Evolutionary conservation across 2,329 filamentous ascomycete species (phyloP).

Genomic region (Ceratocystis cubensis): DNA sequence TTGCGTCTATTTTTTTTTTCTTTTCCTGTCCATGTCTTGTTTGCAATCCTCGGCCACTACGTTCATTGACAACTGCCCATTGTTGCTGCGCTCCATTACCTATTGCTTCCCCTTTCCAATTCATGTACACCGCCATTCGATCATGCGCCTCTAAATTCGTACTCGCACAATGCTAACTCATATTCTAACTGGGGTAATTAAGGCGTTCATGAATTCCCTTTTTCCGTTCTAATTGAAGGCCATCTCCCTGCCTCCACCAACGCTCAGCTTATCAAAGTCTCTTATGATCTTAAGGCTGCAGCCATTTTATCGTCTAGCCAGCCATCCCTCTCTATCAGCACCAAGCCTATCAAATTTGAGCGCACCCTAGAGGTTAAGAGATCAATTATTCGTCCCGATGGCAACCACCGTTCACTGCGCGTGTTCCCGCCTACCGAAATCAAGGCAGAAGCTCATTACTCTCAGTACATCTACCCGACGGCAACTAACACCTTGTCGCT

Average conservation of each 20-base stretch:
- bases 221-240: constrained; percentile 75
- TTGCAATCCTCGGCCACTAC: neutral
- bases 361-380: constrained; percentile 63
- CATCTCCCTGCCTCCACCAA: constrained; percentile 75
- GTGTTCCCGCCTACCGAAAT: constrained; percentile 96
- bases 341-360: constrained; percentile 44
- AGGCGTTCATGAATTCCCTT: constrained; percentile 67
- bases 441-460: constrained; percentile 70
- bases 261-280: constrained; percentile 56
- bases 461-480: constrained; percentile 73
- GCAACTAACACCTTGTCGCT: constrained; percentile 68
- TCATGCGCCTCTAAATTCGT: constrained; percentile 12
- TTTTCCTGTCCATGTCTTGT: neutral
- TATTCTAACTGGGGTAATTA: constrained; percentile 24
- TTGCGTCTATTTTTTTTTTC: neutral
- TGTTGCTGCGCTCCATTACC: neutral
- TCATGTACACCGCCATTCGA: constrained; percentile 2
- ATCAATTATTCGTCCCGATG: constrained; percentile 58
- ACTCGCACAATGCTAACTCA: constrained; percentile 23
- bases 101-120: neutral
- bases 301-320: constrained; percentile 47
- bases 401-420: constrained; percentile 77
- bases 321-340: constrained; percentile 34
- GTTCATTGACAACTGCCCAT: neutral
- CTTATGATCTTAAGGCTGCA: constrained; percentile 65